Conservation (phyloP, 192 early-diverging fungal genomes). For the Gonapodya sp. region DNA sequence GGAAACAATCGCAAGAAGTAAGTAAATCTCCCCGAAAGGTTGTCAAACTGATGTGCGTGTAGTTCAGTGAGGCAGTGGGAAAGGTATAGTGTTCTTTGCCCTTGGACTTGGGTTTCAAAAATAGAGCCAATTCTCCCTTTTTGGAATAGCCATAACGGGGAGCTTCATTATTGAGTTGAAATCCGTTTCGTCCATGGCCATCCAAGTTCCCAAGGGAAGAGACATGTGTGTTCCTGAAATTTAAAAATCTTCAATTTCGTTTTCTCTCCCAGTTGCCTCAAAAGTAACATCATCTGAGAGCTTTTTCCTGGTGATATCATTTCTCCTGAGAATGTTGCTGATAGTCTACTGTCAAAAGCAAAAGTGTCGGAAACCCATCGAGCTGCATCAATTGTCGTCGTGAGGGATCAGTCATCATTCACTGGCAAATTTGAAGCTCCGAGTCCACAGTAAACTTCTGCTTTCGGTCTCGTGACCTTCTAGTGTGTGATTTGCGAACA, state of each 20-base stretch:
- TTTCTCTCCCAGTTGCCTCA: background rate
- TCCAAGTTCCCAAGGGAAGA: background rate
- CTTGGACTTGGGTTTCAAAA: background rate
- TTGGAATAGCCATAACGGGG: background rate
- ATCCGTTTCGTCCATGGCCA: background rate
- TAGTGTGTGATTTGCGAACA: background rate
- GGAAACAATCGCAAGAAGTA: no score
- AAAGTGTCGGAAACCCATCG: background rate
- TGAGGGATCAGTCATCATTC: background rate
- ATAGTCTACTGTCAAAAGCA: background rate
- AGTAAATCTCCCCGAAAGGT: no score
- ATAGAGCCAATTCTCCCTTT: background rate
- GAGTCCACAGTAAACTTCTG: background rate
- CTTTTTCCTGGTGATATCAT: background rate
- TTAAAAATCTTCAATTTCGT: background rate
- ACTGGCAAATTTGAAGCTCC: background rate
- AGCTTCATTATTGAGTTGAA: background rate
- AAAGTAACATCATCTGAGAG: background rate
- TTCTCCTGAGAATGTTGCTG: background rate
- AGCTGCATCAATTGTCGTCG: background rate
- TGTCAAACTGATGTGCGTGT: no score
- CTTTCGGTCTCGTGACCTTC: background rate
- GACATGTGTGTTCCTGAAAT: background rate
- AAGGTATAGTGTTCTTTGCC: background rate
- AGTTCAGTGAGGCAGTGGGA: background rate